phyloP scores from a whole-genome alignment of 371 early-diverging fungal species.

The Lichtheimia ramosa region DNA sequence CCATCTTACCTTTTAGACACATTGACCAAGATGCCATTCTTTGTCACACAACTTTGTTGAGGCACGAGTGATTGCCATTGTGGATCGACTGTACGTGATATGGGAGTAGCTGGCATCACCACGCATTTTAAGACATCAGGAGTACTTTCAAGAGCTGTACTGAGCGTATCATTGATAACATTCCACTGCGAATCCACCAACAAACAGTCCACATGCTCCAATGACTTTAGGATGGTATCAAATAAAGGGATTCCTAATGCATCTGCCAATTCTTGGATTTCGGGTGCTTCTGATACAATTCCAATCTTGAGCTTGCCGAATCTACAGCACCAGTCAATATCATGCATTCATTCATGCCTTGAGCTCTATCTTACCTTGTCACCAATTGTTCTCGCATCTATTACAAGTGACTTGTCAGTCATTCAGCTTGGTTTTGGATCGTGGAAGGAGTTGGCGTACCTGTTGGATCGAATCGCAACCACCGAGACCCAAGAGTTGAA shows the following conservation, averaged over 20 bases:
- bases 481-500: conserved; percentile 14
- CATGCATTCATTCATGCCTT: neutral
- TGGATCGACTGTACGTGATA: neutral
- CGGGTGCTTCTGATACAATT: conserved; percentile 15
- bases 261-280: conserved; percentile 7
- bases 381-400: neutral
- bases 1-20: conserved; percentile 7
- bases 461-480: conserved; percentile 9
- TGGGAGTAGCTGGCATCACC: conserved; percentile 7
- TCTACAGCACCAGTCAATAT: conserved; percentile 9
- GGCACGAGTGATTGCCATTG: conserved; percentile 15
- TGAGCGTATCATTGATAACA: conserved; percentile 11
- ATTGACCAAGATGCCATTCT: conserved; percentile 17
- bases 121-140: conserved; percentile 16
- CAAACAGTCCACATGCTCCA: neutral
- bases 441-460: neutral
- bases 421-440: neutral
- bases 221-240: neutral
- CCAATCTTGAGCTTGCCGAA: conserved; percentile 33
- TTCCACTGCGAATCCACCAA: neutral
- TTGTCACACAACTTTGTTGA: conserved; percentile 31
- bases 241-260: conserved; percentile 5
- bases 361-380: neutral
- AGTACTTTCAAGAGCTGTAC: conserved; percentile 6
- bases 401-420: neutral